Base-by-base conservation (phyloP, 768 basidiomycete species). In the Hericium alpestre region DNA sequence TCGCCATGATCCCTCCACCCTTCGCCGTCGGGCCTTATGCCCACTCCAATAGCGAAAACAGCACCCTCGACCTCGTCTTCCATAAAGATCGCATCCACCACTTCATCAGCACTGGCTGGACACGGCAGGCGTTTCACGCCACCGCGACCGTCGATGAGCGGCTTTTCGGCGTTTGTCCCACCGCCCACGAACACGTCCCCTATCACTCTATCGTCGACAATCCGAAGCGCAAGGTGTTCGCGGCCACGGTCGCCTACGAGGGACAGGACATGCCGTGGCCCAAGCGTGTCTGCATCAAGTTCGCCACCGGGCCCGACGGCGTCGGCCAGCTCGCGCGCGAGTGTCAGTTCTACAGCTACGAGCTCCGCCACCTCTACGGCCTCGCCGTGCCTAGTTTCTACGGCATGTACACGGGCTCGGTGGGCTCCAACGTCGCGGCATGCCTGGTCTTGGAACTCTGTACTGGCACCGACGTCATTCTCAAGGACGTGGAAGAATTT, bases 361-460 rank as follows among this genome's bases (percentile, higher is more conserved):
- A 48, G 38, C 53, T 58, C n/a, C 46, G 43, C 11, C 52, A 43
- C 7, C 46, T 58, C 16, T 51, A 37, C 13, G 57, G 53, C 10
- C 15, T 58, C 18, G 57, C 53, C 11, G 57, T 58, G n/a, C 57
- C 57, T 10, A 25, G 32, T 12, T 39, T 25, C 13, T 58, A 58
- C 10, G 51, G 51, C n/a, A n/a, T 58, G 13, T 58, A 47, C 57
- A 53, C 37, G 16, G 57, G 57, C 18, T 46, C 51, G 16, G 53
- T 46, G 43, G 39, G 32, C 46, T 18, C 43, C 6, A 46, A 46
- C 37, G 51, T 52, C 8, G 40, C 48, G 13, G 57, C 37, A 10
- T 58, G 57, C 47, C 18, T 58, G 22, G 10, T 58, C 9, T 54
- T 53, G 57, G 57, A 57, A 23, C 56, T 57, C 15, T 57, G 56